Base-by-base conservation (phyloP, 2,329 filamentous ascomycete species). In the Fusarium sterilihyphosum region DNA sequence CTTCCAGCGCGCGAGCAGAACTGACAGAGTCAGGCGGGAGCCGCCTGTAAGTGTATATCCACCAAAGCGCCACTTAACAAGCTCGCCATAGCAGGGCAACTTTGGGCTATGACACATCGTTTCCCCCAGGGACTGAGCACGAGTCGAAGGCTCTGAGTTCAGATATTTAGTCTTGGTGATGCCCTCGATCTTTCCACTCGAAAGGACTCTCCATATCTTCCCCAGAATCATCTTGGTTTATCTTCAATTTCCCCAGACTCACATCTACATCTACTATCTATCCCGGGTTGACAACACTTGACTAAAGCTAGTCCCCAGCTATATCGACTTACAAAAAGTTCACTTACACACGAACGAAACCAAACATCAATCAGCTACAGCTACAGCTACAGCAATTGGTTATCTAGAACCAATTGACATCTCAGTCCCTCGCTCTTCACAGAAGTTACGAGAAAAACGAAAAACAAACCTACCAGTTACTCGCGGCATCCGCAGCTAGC, bases 51-150 rank as follows among this genome's bases (percentile, higher is more conserved):
- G 58, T 76, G 64, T 44, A 66, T 74, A 59, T 63, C 73, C 73
- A 76, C 71, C 40, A 63, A 69, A 68, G 77, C 65, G 75, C 77
- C 77, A 78, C 77, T 71, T 70, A 71, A 78, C 77, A 78, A 78
- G 75, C 75, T 78, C 75, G 58, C 73, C 77, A 78, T 78, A 64
- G 65, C 74, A 78, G 65, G 75, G 70, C 75, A 69, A 31, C 61
- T 68, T 63, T 65, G 73, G 49, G 74, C 77, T 78, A 78, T 78
- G 77, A 78, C 77, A 78, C 77, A 78, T 78, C 70, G 72, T 76
- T 76, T 77, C 67, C 68, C 62, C 69, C 56, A 65, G 62, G 70
- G 65, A 69, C 76, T 68, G 65, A 67, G 58, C 64, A 67, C 61
- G 49, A 67, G 64, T 75, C 53, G 65, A 66, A 67, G 65, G 59